A percentile compares a stretch with the other conserved stretches of the same genome.
These are phyloP conservation scores for Chrysoporthe deuterocubensis DNA, from an alignment of 2,329 filamentous ascomycete species.

Conservation along the genomic window DNA sequence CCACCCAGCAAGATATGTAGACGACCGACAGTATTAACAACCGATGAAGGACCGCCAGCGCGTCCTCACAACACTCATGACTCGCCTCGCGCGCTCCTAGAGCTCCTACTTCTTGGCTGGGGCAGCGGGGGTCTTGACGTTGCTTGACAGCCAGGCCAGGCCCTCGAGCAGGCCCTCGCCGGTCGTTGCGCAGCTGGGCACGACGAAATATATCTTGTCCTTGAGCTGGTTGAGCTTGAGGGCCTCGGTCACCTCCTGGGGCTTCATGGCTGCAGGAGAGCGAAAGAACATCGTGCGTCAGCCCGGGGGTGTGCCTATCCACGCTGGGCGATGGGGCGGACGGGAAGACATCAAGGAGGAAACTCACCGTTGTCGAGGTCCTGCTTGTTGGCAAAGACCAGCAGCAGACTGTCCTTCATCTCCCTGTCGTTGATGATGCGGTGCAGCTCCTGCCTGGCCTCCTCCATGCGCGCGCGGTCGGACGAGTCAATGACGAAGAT, in stretches of 20 bases:
- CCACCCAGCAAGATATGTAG: conserved; percentile 8
- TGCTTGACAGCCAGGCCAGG: conserved; percentile 82
- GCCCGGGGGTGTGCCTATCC: background rate
- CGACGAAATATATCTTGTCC: conserved; percentile 84
- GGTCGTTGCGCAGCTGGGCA: conserved; percentile 80
- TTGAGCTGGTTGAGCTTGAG: conserved; percentile 78
- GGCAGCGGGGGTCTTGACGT: conserved; percentile 69
- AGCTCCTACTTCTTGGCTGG: conserved; percentile 58
- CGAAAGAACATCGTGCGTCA: conserved; percentile 5
- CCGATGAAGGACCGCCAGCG: conserved; percentile 5
- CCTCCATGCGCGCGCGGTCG: conserved; percentile 87
- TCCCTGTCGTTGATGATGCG: conserved; percentile 98
- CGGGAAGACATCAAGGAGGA: conserved; percentile 1
- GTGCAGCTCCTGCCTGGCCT: conserved; percentile 91
- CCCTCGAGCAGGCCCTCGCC: conserved; percentile 83
- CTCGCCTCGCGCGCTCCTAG: conserved; percentile 3
- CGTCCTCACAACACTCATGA: conserved; percentile 4
- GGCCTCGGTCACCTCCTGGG: conserved; percentile 77
- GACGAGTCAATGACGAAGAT: conserved; percentile 99
- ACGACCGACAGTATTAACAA: background rate
- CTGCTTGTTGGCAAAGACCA: conserved; percentile 99
- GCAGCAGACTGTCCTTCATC: conserved; percentile 91
- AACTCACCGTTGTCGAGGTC: conserved; percentile 79
- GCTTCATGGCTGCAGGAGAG: conserved; percentile 70
- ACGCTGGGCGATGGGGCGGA: background rate